Base-by-base conservation (phyloP, 73 alveolate species). In the Paramecium pentaurelia region DNA sequence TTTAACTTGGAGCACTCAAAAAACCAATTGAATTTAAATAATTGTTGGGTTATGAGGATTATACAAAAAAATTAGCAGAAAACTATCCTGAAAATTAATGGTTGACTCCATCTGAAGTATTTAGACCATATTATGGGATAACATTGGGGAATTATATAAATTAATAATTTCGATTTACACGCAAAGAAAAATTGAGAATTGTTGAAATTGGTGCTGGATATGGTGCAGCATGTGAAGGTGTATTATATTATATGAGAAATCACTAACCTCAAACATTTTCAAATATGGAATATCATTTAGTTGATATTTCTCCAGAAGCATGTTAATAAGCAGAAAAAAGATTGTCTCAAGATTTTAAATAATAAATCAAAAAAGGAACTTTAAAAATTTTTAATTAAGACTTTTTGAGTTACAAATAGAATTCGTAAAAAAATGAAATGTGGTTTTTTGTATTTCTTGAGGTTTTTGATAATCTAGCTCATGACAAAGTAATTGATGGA, bases 141-240 rank as follows among this genome's bases (percentile, higher is more conserved):
- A 83, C 97, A 44, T 70, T 95, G 14, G 99, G 97, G 6, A 93
- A 97, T 77, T 96, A 96, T 77, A 94, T 96, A 58, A 86, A 96
- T 38, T 64, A 94, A 70, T 30, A 44, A 47, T 88, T 38, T 30
- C 38, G 60, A 12, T 71, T 71, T 22, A 58, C 93, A 1, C 32
- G 87, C 5, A 58, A 60, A 60, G 73, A 85, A 58, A 93, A 86
- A 58, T 49, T 97, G 12, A 47, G 94, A 27, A 93, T 97, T 11
- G 94, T 97, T 20, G 99, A 97, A 86, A 93, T 95, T 1, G 99
- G 98, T 2, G 98, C 98, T 20, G 99, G 98, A 8, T 92, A 96
- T 9, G 99, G 98, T n/a, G 88, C 98, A 6, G 93, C 95, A 40
- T 97, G 97, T 22, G 94, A 92, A 25, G 88, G 95, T 6, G 94